phyloP scores from a whole-genome alignment of 2,329 filamentous ascomycete species.

The Orbilia quercus region DNA sequence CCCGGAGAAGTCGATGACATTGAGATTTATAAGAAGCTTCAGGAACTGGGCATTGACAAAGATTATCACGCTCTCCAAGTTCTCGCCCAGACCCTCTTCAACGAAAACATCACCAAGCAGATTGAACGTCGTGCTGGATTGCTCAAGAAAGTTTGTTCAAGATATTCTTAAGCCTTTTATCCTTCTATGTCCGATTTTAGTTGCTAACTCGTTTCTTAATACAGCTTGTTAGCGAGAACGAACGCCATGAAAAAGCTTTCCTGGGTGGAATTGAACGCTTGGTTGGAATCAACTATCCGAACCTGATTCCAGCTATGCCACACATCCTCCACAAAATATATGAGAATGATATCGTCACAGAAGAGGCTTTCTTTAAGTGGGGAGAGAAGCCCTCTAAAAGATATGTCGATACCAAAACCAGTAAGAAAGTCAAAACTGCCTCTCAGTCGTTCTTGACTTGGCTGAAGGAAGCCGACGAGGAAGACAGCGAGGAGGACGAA shows the following conservation, averaged over 20 bases:
- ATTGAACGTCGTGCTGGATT: conserved; percentile 84
- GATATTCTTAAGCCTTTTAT: background rate
- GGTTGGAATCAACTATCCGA: conserved; percentile 81
- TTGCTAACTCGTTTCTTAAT: conserved; percentile 67
- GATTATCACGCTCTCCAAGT: conserved; percentile 95
- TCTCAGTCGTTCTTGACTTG: conserved; percentile 93
- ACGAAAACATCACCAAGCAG: conserved; percentile 84
- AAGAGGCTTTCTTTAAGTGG: conserved; percentile 91
- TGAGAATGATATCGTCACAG: conserved; percentile 85
- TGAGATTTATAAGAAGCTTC: conserved; percentile 94
- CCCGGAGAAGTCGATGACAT: conserved; percentile 85
- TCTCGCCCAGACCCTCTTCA: conserved; percentile 91
- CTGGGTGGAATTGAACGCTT: conserved; percentile 95
- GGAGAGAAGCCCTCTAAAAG: conserved; percentile 90
- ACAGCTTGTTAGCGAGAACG: conserved; percentile 66
- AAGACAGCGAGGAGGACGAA: conserved; percentile 71
- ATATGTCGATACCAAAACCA: conserved; percentile 88
- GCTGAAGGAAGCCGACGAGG: conserved; percentile 84
- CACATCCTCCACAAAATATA: conserved; percentile 92
- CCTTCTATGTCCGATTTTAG: conserved; percentile 63
- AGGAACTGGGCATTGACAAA: conserved; percentile 90
- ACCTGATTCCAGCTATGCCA: conserved; percentile 80
- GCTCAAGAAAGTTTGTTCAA: conserved; percentile 79
- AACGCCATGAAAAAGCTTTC: conserved; percentile 94
- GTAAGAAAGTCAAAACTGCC: conserved; percentile 94